Base-by-base conservation (phyloP, 257 asterid species). In the Nicotiana paniculata region DNA sequence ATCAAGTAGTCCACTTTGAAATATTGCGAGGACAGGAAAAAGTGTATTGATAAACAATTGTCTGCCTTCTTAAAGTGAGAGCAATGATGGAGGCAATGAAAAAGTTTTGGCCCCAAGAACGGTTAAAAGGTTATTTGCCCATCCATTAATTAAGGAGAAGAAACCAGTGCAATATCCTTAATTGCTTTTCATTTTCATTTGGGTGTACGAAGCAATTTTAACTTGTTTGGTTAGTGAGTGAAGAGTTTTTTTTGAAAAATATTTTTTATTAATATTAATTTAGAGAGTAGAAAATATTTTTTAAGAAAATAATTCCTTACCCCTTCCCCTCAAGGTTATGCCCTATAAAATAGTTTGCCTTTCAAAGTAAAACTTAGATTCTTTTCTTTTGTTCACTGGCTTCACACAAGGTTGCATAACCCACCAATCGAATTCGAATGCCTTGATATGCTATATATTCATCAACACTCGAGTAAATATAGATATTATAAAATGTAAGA, bases 321-420 rank as follows among this genome's bases (percentile, higher is more conserved):
- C 35, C 4, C 18, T 32, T 32, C 5, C 13, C 58, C 0, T 70
- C 59, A 70, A 70, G 6, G 0, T 46, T 46, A 72, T 30, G 15
- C 4, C 13, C 13, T 26, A 48, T 74, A 26, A n/a, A 69, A 33
- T 12, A 72, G 11, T 21, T 6, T 48, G 0, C 3, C 13, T 6
- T 43, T 72, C 12, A 70, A 24, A 72, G 61, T 72, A 72, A 46
- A 21, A 9, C 3, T 9, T 12, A 72, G 61, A 74, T 69, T 54
- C n/a, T 37, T 57, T 79, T 57, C 18, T 51, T n/a, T 48, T 72
- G 81, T 37, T 70, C 46, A 24, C 54, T 5, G 51, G 61, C 78
- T 70, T 70, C 77, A 61, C 77, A 61, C 70, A 72, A 37, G 83
- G 59, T 72, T 72, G 37, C 78, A 46, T 24, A 72, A 46, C 2